Evolutionary conservation across 83 land plant genomes (phyloP), one percentile per base, ranked within the genome.

Genomic region (Picea mariana): DNA sequence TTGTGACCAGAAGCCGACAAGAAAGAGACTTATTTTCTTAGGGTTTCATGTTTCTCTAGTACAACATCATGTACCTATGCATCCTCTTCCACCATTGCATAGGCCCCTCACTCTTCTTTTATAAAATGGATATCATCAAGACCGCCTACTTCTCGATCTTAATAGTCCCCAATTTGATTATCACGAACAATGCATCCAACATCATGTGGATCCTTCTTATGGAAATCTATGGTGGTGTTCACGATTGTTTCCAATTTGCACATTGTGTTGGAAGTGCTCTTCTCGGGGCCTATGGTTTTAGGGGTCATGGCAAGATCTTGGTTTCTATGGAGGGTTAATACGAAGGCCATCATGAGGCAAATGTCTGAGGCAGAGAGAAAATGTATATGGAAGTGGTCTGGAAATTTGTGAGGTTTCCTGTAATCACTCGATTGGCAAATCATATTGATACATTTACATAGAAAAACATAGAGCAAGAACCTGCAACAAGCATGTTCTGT

Each of bases 31-130:
- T 38, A 5, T 77, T 82, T 11, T 6, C 67, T 26, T 82, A 80
- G 84, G 84, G 79, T 23, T 61, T 60, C 52, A 80, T 71, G 17
- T 60, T 82, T 3, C 21, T 82, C 4, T 82, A 71, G 79, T 82
- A 82, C 72, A 71, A 20, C 34, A 0, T 76, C 66, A 82, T 82
- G 84, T 73, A 80, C 71, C 21, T 82, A 0, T 67, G 84, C 12
- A 79, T 79, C 6, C 79, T 82, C 1, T 20, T 75, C 3, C 62
- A 75, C 68, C 84, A 82, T 65, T 82, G 71, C n/a, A 63, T 82
- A 3, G 17, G 1, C 1, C 79, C 79, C 44, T 15, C 27, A 0
- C 2, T 16, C 0, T 16, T 77, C 6, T 82, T 76, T 63, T 75
- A 62, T 55, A 42, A 34, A 16, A 13, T 63, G 69, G 84, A 82